Evolutionary conservation across 805 yeast genomes (phyloP).

Genomic region (Barnettozyma botsteinii): DNA sequence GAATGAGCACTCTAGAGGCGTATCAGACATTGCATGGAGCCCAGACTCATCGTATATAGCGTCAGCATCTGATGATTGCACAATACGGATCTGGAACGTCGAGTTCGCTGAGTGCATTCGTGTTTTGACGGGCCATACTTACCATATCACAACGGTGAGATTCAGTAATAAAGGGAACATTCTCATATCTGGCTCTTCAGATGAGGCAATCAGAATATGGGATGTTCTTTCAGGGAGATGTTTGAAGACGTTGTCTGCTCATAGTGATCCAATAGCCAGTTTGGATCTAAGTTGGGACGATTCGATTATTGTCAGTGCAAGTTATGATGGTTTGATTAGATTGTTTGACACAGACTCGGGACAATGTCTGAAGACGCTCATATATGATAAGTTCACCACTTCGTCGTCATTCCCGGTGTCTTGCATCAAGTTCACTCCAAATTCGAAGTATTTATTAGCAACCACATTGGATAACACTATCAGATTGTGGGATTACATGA

Average conservation of each 20-base stretch:
- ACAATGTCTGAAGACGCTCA: constrained; percentile 85
- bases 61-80: constrained; percentile 80
- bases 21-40: constrained; percentile 73
- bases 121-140: constrained; percentile 64
- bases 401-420: constrained; percentile 70
- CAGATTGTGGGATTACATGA: constrained; percentile 82
- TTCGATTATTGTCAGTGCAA: constrained; percentile 76
- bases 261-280: constrained; percentile 81
- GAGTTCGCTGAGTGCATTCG: constrained; percentile 43
- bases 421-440: constrained; percentile 67
- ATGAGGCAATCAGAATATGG: constrained; percentile 90
- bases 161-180: constrained; percentile 75
- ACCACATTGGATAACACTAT: constrained; percentile 76
- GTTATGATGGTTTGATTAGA: constrained; percentile 87
- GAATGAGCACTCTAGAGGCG: constrained; percentile 61
- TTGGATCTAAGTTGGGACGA: constrained; percentile 74
- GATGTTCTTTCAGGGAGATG: constrained; percentile 67
- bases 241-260: constrained; percentile 81
- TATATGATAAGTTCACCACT: constrained; percentile 62
- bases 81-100: constrained; percentile 69
- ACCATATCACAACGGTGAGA: constrained; percentile 66
- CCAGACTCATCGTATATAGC: constrained; percentile 71
- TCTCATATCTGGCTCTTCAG: constrained; percentile 77
- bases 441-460: constrained; percentile 72
- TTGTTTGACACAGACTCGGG: constrained; percentile 85